Evolutionary conservation across 768 basidiomycete genomes (phyloP), one percentile per base, ranked within the genome.

Genomic region (Xerocomellus dryophilus): DNA sequence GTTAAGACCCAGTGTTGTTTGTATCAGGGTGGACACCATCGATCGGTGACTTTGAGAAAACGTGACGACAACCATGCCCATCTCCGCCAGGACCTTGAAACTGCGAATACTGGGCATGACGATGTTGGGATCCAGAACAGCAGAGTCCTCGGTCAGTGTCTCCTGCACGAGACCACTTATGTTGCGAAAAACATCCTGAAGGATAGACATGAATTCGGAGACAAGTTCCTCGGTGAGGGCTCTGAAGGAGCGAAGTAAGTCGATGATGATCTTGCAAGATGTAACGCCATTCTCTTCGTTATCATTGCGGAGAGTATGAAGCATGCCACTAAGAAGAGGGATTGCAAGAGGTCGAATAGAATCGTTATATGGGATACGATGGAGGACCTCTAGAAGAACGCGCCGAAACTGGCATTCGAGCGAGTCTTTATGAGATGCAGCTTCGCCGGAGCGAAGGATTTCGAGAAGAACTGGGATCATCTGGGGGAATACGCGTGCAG

Each of bases 281-380:
- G 85, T 80, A 31, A 88, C 80, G 3, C 91, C 97, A 65, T 94
- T 95, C 68, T 99, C 97, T 72, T 99, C 97, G 67, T 97, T 98
- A 74, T 99, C 97, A 60, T 82, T 76, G 23, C 88, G 85, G 29
- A 98, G 78, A 48, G 93, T 76, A 57, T 91, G 79, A 35, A 98
- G 78, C 84, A 97, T 85, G 48, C 92, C 85, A 50, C 78, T 78
- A 68, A 90, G 88, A 42, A 98, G 81, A 2, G 79, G 67, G 14
- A 78, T 73, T 17, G 83, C 78, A 58, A 89, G 86, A 47, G 80
- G 77, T 38, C 88, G 81, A 20, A 94, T 76, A n/a, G 80, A 74
- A 50, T 98, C 97, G 49, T 82, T 82, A 38, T 85, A 80, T 0
- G 93, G 91, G 12, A 98, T 78, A 39, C 94, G 87, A 71, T 94